phyloP scores from a whole-genome alignment of 1,284 basidiomycete genomes.

The Apiotrichum porosum region DNA sequence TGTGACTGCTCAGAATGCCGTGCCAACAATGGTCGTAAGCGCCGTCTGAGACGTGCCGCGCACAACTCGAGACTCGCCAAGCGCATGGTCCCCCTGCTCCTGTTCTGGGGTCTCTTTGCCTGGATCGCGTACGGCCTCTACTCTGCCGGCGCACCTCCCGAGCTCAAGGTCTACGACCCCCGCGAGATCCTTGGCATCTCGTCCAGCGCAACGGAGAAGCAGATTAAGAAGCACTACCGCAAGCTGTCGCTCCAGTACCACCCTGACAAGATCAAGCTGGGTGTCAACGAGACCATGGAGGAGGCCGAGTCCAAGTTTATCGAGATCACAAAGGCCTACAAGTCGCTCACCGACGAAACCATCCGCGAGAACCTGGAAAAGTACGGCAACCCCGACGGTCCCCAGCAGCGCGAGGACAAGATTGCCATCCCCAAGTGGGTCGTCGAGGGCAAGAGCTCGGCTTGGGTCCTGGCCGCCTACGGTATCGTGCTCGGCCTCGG shows the following conservation, averaged over 20 bases:
- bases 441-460: slow-evolving; percentile 83
- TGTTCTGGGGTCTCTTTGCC: slow-evolving; percentile 71
- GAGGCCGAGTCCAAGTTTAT: slow-evolving; percentile 86
- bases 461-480: slow-evolving; percentile 85
- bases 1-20: slow-evolving; percentile 34
- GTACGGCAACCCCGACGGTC: slow-evolving; percentile 95
- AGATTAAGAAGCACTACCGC: slow-evolving; percentile 95
- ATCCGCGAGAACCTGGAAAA: slow-evolving; percentile 86
- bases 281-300: slow-evolving; percentile 80
- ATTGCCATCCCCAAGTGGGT: slow-evolving; percentile 96
- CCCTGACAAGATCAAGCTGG: slow-evolving; percentile 89
- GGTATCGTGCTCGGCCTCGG: slow-evolving; percentile 80
- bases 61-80: slow-evolving; percentile 22
- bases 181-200: slow-evolving; percentile 87
- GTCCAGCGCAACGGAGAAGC: slow-evolving; percentile 69
- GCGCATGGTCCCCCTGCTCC: slow-evolving; percentile 57
- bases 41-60: slow-evolving; percentile 48
- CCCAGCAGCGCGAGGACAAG: slow-evolving; percentile 89
- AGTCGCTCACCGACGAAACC: slow-evolving; percentile 90
- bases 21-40: slow-evolving; percentile 13
- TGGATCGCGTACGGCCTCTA: slow-evolving; percentile 65
- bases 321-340: slow-evolving; percentile 96
- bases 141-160: slow-evolving; percentile 53
- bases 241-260: slow-evolving; percentile 88
- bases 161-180: slow-evolving; percentile 81